Base-by-base conservation (phyloP, 257 asterid genomes). In the Gentiana dahurica region DNA sequence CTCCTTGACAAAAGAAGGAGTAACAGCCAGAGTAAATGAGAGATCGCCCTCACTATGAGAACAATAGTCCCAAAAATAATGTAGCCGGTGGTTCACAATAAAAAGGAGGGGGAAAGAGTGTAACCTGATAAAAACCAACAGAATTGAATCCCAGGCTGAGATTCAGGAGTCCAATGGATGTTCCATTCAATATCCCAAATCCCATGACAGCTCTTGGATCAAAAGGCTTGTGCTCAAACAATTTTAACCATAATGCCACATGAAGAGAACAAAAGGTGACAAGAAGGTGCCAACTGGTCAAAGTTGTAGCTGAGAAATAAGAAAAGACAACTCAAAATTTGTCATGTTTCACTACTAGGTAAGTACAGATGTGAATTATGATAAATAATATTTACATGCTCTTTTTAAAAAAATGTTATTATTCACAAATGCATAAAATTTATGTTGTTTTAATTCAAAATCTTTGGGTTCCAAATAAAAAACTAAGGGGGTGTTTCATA, bases 251-350 rank as follows among this genome's bases (percentile, higher is more conserved):
- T 62, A 83, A 67, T 55, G 96, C 93, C 73, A 85, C 76, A 58
- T 87, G 96, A 70, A 87, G 93, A 62, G 87, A 85, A 69, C 96
- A 87, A 75, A 87, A 87, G 36, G 96, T 87, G 57, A 87, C 96
- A 44, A 85, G 87, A 68, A 87, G 96, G 80, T 87, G 93, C 96
- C 96, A 87, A 73, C 96, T 87, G 60, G 96, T 87, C 74, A 87
- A 77, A 51, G 93, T 87, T 47, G 96, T 87, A 70, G 96, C 96
- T 85, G 89, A 66, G 65, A 61, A 53, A 54, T 58, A 72, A 73
- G 52, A 70, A 63, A 53, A 66, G 6, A 64, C 58, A 68, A 0
- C 24, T 24, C 24, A 59, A 65, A 54, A 54, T 48, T 41, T 10
- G 9, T 41, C 46, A 41, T 41, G 46, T 41, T 41, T 41, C 46